These are phyloP conservation scores for Monilinia laxa DNA, from an alignment of 2,329 filamentous ascomycete genomes.

Conservation along the genomic window DNA sequence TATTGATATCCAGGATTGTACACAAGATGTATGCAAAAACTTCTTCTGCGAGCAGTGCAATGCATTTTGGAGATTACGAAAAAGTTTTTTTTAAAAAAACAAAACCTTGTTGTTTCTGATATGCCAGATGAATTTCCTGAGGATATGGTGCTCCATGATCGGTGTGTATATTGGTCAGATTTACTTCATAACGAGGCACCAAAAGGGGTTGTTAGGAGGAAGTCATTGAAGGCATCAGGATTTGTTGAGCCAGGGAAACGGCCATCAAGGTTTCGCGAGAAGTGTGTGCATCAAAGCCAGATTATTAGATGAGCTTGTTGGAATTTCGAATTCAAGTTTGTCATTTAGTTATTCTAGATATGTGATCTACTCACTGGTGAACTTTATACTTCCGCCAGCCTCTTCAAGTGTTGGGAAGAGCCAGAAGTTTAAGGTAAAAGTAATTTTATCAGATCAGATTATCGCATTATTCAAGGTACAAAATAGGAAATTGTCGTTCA, in stretches of 20 bases:
- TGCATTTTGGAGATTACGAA: neutral
- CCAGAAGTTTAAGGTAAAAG: too few species aligned
- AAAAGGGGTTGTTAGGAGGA: conserved; percentile 2
- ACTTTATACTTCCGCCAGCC: too few species aligned
- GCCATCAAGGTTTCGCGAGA: neutral
- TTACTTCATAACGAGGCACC: conserved; percentile 2
- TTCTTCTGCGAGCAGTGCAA: neutral
- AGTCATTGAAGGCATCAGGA: neutral
- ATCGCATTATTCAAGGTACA: too few species aligned
- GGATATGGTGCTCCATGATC: neutral
- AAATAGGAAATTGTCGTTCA: too few species aligned
- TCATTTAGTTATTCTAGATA: too few species aligned
- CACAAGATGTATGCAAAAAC: neutral
- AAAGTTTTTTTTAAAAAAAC: rapidly evolving
- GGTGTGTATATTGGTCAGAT: neutral
- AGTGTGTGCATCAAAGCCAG: conserved; percentile 1
- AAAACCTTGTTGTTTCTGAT: neutral
- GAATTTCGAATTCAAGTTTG: too few species aligned
- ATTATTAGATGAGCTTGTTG: neutral
- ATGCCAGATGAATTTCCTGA: conserved; percentile 1
- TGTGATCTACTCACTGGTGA: too few species aligned
- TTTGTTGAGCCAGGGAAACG: neutral
- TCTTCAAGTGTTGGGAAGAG: too few species aligned
- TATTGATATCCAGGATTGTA: neutral
- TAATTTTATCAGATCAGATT: too few species aligned